phyloP scores from a whole-genome alignment of 2,329 filamentous ascomycete species.

The Cladosporium sp. region DNA sequence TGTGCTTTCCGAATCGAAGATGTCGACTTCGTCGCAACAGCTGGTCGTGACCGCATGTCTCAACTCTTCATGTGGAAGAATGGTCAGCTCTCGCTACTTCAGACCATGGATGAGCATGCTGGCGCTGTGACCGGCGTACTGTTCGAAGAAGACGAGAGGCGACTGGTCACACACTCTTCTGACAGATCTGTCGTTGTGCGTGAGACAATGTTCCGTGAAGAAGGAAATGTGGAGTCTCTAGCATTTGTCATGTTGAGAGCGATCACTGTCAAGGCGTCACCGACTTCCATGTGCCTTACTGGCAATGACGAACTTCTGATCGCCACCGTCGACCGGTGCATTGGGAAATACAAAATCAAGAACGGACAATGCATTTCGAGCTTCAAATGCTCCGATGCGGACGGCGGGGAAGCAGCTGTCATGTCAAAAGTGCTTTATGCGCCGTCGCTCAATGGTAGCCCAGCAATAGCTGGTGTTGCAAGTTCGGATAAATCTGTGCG shows the following conservation, averaged over 20 bases:
- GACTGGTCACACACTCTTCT: conserved; percentile 79
- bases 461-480: conserved; percentile 80
- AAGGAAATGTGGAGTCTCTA: conserved; percentile 57
- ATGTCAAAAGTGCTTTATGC: conserved; percentile 72
- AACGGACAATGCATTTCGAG: conserved; percentile 68
- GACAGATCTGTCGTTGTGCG: conserved; percentile 85
- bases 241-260: conserved; percentile 77
- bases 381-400: conserved; percentile 82
- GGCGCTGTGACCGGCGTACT: conserved; percentile 78
- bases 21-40: conserved; percentile 72
- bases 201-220: conserved; percentile 71
- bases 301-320: conserved; percentile 61
- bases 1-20: conserved; percentile 65
- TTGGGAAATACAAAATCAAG: conserved; percentile 54
- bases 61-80: conserved; percentile 74
- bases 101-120: conserved; percentile 89
- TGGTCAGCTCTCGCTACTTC: conserved; percentile 63
- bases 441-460: conserved; percentile 57
- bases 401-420: conserved; percentile 77
- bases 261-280: conserved; percentile 81
- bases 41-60: conserved; percentile 84
- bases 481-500: conserved; percentile 95
- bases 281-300: conserved; percentile 76
- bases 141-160: conserved; percentile 59
- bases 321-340: conserved; percentile 62